phyloP scores from a whole-genome alignment of 805 yeast genomes.

The Lipomyces spencermartinsiae region DNA sequence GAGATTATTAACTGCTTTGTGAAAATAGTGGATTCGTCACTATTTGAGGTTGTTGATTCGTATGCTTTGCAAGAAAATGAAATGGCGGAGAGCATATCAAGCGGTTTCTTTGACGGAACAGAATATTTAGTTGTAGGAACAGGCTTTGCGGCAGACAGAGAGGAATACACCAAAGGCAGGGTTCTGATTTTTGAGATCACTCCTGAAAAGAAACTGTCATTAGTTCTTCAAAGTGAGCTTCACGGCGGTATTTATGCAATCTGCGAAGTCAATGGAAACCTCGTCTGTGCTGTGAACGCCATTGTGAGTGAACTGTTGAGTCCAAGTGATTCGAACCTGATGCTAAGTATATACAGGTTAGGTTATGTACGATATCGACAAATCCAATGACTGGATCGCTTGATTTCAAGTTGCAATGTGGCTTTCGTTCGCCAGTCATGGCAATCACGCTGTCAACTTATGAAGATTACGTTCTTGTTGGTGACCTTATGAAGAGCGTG shows the following conservation, averaged over 20 bases:
- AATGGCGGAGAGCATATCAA: constrained; percentile 35
- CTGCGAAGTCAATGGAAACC: constrained; percentile 16
- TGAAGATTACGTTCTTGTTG: constrained; percentile 29
- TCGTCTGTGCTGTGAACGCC: constrained; percentile 34
- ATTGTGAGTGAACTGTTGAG: constrained; percentile 20
- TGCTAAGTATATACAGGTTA: constrained; percentile 20
- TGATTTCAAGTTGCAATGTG: constrained; percentile 25
- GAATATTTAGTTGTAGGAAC: constrained; percentile 39
- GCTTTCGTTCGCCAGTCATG: constrained; percentile 35
- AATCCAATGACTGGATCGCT: constrained; percentile 20
- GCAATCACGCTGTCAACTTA: constrained; percentile 31
- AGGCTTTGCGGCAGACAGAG: constrained; percentile 34
- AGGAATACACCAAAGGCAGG: constrained; percentile 36
- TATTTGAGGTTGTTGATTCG: constrained; percentile 28
- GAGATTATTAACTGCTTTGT: constrained; percentile 33
- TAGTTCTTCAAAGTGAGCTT: constrained; percentile 19
- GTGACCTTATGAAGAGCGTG: constrained; percentile 39
- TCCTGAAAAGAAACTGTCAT: constrained; percentile 22
- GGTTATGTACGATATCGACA: constrained; percentile 21
- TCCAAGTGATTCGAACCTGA: background rate
- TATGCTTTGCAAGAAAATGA: constrained; percentile 33
- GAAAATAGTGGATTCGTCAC: constrained; percentile 28
- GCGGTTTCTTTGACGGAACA: constrained; percentile 20
- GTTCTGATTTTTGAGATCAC: constrained; percentile 31
- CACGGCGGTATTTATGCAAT: constrained; percentile 37